A percentile compares a stretch with the other conserved stretches of the same genome.
These are phyloP conservation scores for Aegilops speltoides DNA, from an alignment of 176 grass and related monocot species.

Conservation along the genomic window DNA sequence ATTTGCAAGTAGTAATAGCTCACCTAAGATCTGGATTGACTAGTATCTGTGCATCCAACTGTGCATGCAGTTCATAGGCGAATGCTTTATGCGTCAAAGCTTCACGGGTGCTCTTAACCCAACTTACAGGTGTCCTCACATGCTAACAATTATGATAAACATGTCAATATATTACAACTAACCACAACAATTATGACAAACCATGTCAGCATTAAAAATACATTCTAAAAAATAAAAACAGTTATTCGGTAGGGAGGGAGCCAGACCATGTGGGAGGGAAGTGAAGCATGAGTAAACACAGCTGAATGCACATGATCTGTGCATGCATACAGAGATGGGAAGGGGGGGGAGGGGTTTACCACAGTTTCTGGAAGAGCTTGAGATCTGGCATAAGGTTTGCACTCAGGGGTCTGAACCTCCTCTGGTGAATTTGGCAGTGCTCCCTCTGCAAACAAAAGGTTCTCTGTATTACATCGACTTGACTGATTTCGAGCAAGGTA, in stretches of 20 bases:
- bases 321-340: background rate
- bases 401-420: conserved; percentile 16
- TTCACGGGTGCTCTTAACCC: conserved; percentile 13
- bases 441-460: background rate
- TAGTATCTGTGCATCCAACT: conserved; percentile 60
- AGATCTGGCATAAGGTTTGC: conserved; percentile 20
- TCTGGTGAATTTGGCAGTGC: background rate
- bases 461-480: background rate
- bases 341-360: conserved; percentile 23
- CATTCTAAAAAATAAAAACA: background rate
- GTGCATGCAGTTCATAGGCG: conserved; percentile 49
- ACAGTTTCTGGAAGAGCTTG: conserved; percentile 23
- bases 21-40: conserved; percentile 58
- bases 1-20: conserved; percentile 8
- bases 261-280: background rate
- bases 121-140: conserved; percentile 19
- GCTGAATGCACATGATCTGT: background rate
- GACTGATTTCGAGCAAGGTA: background rate
- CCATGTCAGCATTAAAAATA: background rate
- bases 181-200: background rate
- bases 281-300: background rate
- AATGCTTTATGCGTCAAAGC: conserved; percentile 44
- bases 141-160: conserved; percentile 26
- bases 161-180: background rate
- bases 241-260: background rate